A percentile compares a stretch with the other conserved stretches of the same genome.
Evolutionary conservation across 192 early-diverging fungal species (phyloP).

Genomic region (Dimargaris cristalligena): DNA sequence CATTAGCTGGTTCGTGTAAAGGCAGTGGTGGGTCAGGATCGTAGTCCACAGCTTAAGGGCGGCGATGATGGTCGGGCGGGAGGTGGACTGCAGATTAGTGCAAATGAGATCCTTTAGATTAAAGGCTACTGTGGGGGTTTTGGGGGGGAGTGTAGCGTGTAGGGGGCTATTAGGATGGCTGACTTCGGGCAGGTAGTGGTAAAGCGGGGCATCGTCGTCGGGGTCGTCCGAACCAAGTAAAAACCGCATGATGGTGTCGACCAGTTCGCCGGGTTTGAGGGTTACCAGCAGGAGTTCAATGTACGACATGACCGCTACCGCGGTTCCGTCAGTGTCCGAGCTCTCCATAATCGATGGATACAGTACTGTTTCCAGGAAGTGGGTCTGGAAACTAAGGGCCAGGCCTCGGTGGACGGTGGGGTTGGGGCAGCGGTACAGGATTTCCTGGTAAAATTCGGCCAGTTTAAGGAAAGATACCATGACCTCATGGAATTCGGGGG

Average conservation of each 20-base stretch:
- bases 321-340: slow-evolving; percentile 82
- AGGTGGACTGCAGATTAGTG: slow-evolving; percentile 73
- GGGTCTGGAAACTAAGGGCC: slow-evolving; percentile 45
- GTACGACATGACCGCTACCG: slow-evolving; percentile 78
- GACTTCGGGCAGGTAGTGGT: background rate
- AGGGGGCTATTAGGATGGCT: background rate
- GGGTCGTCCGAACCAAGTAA: slow-evolving; percentile 51
- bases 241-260: slow-evolving; percentile 57
- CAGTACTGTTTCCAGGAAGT: slow-evolving; percentile 74
- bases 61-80: slow-evolving; percentile 68
- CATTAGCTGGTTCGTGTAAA: slow-evolving; percentile 56
- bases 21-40: slow-evolving; percentile 57
- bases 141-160: background rate
- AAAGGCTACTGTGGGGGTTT: slow-evolving; percentile 20
- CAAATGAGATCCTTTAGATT: slow-evolving; percentile 69
- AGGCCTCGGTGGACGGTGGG: slow-evolving; percentile 29
- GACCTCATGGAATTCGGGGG: slow-evolving; percentile 41
- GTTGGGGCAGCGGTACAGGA: slow-evolving; percentile 53
- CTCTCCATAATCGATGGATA: slow-evolving; percentile 70
- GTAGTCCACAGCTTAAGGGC: slow-evolving; percentile 64
- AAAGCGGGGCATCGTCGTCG: slow-evolving; percentile 11
- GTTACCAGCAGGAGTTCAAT: slow-evolving; percentile 66
- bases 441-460: slow-evolving; percentile 54
- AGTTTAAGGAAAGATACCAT: slow-evolving; percentile 49
- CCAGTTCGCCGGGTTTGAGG: slow-evolving; percentile 54